phyloP scores from a whole-genome alignment of 2,329 filamentous ascomycete genomes.

The Colletotrichum liriopes region DNA sequence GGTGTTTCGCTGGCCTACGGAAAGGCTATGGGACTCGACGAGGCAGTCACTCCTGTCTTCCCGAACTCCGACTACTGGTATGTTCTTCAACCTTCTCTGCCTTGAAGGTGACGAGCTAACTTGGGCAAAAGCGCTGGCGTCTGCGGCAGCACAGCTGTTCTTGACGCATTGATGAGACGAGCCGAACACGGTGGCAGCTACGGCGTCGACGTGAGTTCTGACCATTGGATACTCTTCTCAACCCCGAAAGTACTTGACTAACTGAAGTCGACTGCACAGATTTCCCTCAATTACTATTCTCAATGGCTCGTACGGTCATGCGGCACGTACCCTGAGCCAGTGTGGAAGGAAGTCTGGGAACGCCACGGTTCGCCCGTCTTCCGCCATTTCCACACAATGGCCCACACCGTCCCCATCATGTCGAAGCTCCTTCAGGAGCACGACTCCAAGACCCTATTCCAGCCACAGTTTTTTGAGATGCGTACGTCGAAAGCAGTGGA shows the following conservation, averaged over 20 bases:
- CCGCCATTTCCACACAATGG: conserved; percentile 66
- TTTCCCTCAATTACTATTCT: conserved; percentile 59
- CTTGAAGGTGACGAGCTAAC: not conserved
- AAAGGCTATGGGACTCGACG: conserved; percentile 55
- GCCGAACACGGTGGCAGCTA: conserved; percentile 50
- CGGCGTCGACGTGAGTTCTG: conserved; percentile 46
- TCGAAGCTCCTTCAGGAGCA: conserved; percentile 58
- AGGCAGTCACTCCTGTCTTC: conserved; percentile 50
- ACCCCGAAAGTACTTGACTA: not conserved
- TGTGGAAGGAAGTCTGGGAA: conserved; percentile 60
- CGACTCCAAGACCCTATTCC: conserved; percentile 56
- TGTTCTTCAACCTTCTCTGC: not conserved
- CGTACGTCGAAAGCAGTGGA: conserved; percentile 25
- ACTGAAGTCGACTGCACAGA: conserved; percentile 42
- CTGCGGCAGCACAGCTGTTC: conserved; percentile 56
- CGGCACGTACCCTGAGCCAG: conserved; percentile 55
- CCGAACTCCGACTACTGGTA: conserved; percentile 52
- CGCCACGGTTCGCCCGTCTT: conserved; percentile 63
- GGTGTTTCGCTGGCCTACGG: conserved; percentile 64
- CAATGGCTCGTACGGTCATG: conserved; percentile 58
- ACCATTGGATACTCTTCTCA: conserved; percentile 46
- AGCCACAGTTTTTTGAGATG: conserved; percentile 63
- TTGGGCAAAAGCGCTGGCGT: conserved; percentile 56
- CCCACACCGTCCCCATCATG: conserved; percentile 53
- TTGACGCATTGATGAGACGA: conserved; percentile 58